These are phyloP conservation scores for Arthrobotrys entomopaga DNA, from an alignment of 2,329 filamentous ascomycete genomes.

Conservation along the genomic window DNA sequence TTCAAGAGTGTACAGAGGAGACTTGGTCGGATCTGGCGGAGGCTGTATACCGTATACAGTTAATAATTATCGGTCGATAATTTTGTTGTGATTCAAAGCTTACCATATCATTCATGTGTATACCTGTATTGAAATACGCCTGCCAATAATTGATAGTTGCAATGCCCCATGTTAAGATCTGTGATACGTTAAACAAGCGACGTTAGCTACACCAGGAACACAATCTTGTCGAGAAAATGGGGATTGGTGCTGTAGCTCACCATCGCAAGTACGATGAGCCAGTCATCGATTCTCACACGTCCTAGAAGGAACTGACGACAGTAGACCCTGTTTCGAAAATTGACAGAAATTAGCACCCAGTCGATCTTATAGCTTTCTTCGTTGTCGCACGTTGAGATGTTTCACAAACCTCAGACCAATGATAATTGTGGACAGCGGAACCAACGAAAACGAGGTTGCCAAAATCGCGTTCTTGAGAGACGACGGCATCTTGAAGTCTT, in stretches of 20 bases:
- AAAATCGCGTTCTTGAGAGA: constrained; percentile 44
- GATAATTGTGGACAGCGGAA: constrained; percentile 57
- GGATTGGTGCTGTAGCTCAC: constrained; percentile 28
- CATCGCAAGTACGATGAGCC: constrained; percentile 60
- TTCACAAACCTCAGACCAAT: constrained; percentile 57
- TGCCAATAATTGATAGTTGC: constrained; percentile 57
- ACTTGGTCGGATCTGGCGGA: constrained; percentile 40
- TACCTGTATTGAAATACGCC: constrained; percentile 53
- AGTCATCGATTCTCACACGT: constrained; percentile 61
- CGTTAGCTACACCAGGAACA: constrained; percentile 13
- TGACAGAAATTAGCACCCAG: constrained; percentile 32
- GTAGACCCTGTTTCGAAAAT: constrained; percentile 55
- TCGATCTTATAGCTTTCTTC: constrained; percentile 38
- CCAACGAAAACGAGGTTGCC: constrained; percentile 57
- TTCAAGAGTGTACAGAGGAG: constrained; percentile 46
- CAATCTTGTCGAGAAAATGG: not conserved
- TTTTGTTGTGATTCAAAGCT: constrained; percentile 22
- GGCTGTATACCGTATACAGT: constrained; percentile 16
- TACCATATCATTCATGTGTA: constrained; percentile 56
- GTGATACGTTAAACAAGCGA: constrained; percentile 21
- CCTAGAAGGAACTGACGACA: constrained; percentile 57
- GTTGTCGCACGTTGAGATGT: constrained; percentile 32
- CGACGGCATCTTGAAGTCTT: constrained; percentile 31
- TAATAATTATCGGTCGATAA: not conserved
- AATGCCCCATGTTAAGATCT: constrained; percentile 57